Evolutionary conservation across 2,329 filamentous ascomycete species (phyloP).

Genomic region (Acephala macrosclerotiorum): DNA sequence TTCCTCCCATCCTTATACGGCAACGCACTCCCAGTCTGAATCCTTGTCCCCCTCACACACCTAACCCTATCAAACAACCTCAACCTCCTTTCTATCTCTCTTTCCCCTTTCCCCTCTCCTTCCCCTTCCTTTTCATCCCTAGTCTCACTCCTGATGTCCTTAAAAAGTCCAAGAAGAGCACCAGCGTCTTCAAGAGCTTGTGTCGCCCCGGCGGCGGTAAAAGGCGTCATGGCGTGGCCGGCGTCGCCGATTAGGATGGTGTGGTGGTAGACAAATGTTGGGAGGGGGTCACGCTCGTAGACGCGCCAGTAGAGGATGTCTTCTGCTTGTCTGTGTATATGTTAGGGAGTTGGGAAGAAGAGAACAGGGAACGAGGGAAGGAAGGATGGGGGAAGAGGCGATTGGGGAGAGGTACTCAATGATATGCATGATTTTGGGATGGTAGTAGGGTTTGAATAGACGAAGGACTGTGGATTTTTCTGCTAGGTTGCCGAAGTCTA

Average conservation of each 20-base stretch:
- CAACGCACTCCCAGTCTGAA: neutral
- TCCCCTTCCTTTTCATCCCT: neutral
- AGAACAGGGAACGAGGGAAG: neutral
- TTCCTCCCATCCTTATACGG: neutral
- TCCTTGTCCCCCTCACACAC: constrained; percentile 10
- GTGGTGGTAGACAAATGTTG: constrained; percentile 7
- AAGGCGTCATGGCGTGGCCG: constrained; percentile 13
- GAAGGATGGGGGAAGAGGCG: neutral
- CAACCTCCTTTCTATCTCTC: neutral
- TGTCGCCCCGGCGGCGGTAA: constrained; percentile 11
- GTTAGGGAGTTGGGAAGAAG: neutral
- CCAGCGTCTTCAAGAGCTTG: constrained; percentile 17
- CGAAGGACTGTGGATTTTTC: neutral
- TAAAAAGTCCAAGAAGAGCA: constrained; percentile 9
- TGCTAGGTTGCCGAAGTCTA: constrained; percentile 7
- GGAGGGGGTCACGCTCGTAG: constrained; percentile 4
- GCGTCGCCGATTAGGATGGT: constrained; percentile 14
- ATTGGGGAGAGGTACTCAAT: neutral
- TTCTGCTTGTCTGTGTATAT: constrained; percentile 1
- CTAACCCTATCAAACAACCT: constrained; percentile 10
- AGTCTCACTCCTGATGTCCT: too few relatives aligned
- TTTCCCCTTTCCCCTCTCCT: neutral
- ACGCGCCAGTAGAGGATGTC: constrained; percentile 9
- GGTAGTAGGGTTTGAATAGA: neutral
- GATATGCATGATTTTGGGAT: constrained; percentile 4